These are phyloP conservation scores for Kwoniella shandongensis DNA, from an alignment of 768 basidiomycete genomes.

Conservation along the genomic window DNA sequence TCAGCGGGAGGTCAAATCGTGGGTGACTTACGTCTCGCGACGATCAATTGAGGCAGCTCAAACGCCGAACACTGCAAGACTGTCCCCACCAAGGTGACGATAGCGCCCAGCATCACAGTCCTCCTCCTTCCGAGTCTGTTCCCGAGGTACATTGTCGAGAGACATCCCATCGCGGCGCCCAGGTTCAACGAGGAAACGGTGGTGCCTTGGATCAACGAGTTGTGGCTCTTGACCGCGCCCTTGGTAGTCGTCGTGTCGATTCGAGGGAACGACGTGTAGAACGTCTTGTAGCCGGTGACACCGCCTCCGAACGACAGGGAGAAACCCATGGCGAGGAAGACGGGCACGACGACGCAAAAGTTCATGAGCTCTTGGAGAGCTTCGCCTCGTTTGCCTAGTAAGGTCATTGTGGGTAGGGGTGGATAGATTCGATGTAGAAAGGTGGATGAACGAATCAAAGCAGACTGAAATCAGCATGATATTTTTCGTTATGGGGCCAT, in stretches of 20 bases:
- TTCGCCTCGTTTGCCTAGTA: conserved; percentile 16
- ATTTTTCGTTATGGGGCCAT: not conserved
- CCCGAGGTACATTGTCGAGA: conserved; percentile 24
- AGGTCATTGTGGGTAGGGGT: not conserved
- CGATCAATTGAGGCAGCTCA: conserved; percentile 16
- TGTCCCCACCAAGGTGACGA: conserved; percentile 16
- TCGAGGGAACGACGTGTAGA: conserved; percentile 24
- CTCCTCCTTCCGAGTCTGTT: conserved; percentile 27
- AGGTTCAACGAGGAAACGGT: conserved; percentile 23
- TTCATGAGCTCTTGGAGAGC: conserved; percentile 27
- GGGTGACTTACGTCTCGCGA: conserved; percentile 18
- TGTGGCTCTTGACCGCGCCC: conserved; percentile 22
- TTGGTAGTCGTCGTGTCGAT: conserved; percentile 23
- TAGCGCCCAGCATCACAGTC: conserved; percentile 20
- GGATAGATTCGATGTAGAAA: not conserved
- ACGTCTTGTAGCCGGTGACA: conserved; percentile 16
- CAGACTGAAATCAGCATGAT: not conserved
- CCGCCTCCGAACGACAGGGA: conserved; percentile 26
- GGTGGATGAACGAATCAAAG: not conserved
- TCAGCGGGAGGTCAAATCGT: not conserved
- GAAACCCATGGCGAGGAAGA: conserved; percentile 31
- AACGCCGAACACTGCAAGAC: conserved; percentile 20
- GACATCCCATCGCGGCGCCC: conserved; percentile 22
- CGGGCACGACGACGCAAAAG: conserved; percentile 24
- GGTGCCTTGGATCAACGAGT: conserved; percentile 25